Conservation (phyloP, 1,139 yeast species). For the Diutina mesorugosa region DNA sequence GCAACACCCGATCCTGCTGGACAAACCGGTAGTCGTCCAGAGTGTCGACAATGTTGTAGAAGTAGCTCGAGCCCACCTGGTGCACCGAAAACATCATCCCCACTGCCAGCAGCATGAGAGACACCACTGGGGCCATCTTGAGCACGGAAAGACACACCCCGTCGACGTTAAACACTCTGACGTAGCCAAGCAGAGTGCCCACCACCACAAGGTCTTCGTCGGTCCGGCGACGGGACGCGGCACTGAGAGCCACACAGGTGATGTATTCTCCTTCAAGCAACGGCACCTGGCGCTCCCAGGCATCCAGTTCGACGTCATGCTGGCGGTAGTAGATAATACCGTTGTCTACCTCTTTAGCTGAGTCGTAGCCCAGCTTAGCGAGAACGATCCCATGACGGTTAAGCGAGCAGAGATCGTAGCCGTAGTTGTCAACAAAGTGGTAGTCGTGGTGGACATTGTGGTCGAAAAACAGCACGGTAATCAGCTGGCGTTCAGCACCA, state of each 20-base stretch:
- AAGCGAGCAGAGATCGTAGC: conserved; percentile 67
- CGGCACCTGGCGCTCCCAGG: conserved; percentile 32
- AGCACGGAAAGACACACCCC: conserved; percentile 29
- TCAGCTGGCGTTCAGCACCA: conserved; percentile 34
- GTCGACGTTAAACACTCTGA: conserved; percentile 25
- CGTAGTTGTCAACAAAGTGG: conserved; percentile 66
- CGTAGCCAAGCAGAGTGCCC: conserved; percentile 30
- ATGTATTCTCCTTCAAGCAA: conserved; percentile 20
- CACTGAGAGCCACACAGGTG: conserved; percentile 23
- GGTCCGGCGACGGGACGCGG: not conserved
- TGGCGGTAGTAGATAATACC: conserved; percentile 31
- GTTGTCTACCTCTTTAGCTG: conserved; percentile 7
- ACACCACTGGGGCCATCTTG: conserved; percentile 25
- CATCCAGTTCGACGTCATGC: conserved; percentile 30
- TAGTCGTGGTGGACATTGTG: conserved; percentile 68
- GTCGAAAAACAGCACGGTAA: conserved; percentile 83
- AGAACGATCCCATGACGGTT: conserved; percentile 54
- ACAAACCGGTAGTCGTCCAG: conserved; percentile 23
- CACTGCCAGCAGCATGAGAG: conserved; percentile 22
- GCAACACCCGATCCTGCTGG: conserved; percentile 29
- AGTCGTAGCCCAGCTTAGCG: conserved; percentile 29
- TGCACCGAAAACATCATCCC: conserved; percentile 21
- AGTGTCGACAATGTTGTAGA: conserved; percentile 25
- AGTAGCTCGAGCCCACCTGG: conserved; percentile 18
- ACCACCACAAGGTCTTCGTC: conserved; percentile 19